These are phyloP conservation scores for Exophiala aquamarina DNA, from an alignment of 2,329 filamentous ascomycete genomes.

Conservation along the genomic window DNA sequence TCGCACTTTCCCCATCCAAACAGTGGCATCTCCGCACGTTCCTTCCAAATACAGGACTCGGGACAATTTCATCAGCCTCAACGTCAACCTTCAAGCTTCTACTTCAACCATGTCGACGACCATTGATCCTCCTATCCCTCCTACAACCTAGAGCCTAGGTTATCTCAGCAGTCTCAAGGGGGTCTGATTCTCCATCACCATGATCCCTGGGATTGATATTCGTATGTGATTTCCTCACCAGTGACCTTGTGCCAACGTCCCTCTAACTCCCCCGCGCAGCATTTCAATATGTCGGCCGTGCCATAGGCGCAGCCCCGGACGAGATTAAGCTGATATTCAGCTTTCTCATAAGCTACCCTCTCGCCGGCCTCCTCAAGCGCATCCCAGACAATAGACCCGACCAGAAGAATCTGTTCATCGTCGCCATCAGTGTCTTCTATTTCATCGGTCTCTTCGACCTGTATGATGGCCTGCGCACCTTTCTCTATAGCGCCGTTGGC, in stretches of 20 bases:
- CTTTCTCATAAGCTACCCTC: slow-evolving; percentile 87
- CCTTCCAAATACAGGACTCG: no score
- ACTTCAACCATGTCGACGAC: neutral
- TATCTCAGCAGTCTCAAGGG: neutral
- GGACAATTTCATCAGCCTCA: no score
- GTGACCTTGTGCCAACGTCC: slow-evolving; percentile 4
- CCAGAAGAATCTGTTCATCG: slow-evolving; percentile 84
- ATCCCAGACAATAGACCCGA: slow-evolving; percentile 81
- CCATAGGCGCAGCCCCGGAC: slow-evolving; percentile 64
- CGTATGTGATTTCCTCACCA: slow-evolving; percentile 43
- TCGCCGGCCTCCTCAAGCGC: slow-evolving; percentile 84
- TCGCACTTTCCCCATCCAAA: no score
- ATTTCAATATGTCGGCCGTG: slow-evolving; percentile 58
- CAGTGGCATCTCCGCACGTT: slow-evolving; percentile 2
- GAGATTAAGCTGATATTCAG: slow-evolving; percentile 86
- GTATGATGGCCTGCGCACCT: slow-evolving; percentile 78
- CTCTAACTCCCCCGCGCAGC: slow-evolving; percentile 42
- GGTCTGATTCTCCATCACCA: slow-evolving; percentile 33
- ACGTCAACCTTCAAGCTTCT: neutral
- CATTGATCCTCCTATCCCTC: neutral
- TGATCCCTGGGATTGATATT: slow-evolving; percentile 65
- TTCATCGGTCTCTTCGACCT: slow-evolving; percentile 90
- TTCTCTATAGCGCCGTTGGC: slow-evolving; percentile 75
- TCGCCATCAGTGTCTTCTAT: slow-evolving; percentile 81
- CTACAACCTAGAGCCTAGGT: neutral